Evolutionary conservation across 352 stramenopile genomes (phyloP).

Genomic region (Globisporangium parvum): DNA sequence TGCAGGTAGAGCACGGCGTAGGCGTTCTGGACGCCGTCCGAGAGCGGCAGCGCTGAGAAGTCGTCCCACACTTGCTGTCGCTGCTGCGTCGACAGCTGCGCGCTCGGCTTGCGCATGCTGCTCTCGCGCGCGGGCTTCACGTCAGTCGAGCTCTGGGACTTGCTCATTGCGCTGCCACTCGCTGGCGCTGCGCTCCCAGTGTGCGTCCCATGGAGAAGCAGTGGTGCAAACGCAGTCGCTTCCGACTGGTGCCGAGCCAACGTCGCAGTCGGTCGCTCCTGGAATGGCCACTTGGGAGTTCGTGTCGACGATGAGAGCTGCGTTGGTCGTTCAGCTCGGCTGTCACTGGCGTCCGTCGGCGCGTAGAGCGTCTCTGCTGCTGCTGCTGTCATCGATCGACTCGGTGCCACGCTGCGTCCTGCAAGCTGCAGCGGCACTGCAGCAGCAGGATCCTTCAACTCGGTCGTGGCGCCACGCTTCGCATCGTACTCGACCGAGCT

Average conservation of each 20-base stretch:
- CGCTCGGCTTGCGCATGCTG: neutral
- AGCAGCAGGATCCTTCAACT: neutral
- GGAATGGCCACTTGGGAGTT: constrained; percentile 3
- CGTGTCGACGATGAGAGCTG: neutral
- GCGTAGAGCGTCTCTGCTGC: neutral
- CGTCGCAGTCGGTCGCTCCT: neutral
- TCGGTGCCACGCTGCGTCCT: neutral
- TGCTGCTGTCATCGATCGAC: neutral
- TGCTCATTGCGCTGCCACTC: neutral
- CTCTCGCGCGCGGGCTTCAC: neutral
- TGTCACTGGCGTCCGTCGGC: neutral
- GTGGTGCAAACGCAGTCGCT: neutral
- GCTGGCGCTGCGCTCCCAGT: neutral
- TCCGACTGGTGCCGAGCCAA: constrained; percentile 5
- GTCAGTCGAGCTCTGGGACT: constrained; percentile 3
- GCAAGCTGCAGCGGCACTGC: neutral
- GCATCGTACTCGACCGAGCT: no score
- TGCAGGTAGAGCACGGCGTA: constrained; percentile 54
- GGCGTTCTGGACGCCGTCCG: constrained; percentile 39
- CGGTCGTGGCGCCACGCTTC: neutral
- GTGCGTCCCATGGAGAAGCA: constrained; percentile 5
- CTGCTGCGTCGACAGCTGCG: constrained; percentile 22
- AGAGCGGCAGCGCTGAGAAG: constrained; percentile 29
- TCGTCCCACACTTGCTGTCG: constrained; percentile 38
- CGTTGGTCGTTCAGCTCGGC: neutral